These are phyloP conservation scores for Aciculosporium take DNA, from an alignment of 2,329 filamentous ascomycete genomes.

Conservation along the genomic window DNA sequence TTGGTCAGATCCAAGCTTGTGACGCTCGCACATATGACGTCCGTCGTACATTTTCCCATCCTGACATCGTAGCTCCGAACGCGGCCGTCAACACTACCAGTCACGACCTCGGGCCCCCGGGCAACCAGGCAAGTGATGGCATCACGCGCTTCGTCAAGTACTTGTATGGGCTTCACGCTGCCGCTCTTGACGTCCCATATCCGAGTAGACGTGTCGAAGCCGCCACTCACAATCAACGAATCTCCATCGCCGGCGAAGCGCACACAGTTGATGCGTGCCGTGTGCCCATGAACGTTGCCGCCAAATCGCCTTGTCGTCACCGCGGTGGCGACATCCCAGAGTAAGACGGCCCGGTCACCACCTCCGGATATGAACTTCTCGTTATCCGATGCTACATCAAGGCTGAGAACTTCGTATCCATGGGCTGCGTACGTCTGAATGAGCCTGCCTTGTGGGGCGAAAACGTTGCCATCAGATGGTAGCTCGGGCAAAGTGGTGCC, in stretches of 20 bases:
- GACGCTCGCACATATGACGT: constrained; percentile 57
- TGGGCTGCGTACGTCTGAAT: constrained; percentile 85
- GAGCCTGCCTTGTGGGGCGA: constrained; percentile 39
- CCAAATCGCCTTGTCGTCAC: constrained; percentile 63
- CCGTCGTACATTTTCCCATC: constrained; percentile 54
- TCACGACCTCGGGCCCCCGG: constrained; percentile 44
- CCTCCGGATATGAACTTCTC: constrained; percentile 74
- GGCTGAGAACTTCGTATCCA: constrained; percentile 79
- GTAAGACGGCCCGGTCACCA: constrained; percentile 79
- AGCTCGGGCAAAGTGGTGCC: constrained; percentile 23
- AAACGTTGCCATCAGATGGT: constrained; percentile 13
- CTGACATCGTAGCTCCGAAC: constrained; percentile 72
- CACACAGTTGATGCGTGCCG: constrained; percentile 62
- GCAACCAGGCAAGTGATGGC: constrained; percentile 40
- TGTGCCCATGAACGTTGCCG: constrained; percentile 47
- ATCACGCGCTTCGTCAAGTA: constrained; percentile 59
- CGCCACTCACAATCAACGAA: constrained; percentile 55
- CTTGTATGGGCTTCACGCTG: constrained; percentile 52
- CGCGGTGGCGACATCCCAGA: constrained; percentile 84
- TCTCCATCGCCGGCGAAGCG: constrained; percentile 66
- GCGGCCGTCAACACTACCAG: constrained; percentile 72
- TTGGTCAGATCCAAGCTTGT: constrained; percentile 59
- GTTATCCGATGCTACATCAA: constrained; percentile 64
- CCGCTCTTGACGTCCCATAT: constrained; percentile 55
- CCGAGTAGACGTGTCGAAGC: constrained; percentile 61